phyloP scores from a whole-genome alignment of 2,329 filamentous ascomycete genomes.

The Ascochyta pisi region DNA sequence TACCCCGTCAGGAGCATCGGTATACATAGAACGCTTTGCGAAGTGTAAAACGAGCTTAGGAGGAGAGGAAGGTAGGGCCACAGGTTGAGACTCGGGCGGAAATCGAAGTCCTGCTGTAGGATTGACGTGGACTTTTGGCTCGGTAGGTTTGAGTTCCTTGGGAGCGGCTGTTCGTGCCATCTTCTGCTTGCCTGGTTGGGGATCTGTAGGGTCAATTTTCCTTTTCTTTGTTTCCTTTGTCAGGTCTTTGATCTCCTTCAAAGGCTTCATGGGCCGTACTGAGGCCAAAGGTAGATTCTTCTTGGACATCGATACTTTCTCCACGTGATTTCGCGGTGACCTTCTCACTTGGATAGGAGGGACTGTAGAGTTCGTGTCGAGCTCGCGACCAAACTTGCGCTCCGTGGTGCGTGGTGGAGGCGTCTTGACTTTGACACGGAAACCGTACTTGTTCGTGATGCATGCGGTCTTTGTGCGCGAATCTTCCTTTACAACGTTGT shows the following conservation, averaged over 20 bases:
- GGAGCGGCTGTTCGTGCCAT: not conserved
- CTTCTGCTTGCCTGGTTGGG: not conserved
- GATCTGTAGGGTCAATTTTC: not conserved
- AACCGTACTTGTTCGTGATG: not conserved
- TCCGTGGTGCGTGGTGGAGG: not conserved
- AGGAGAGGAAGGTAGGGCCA: not conserved
- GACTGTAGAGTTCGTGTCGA: slow-evolving; percentile 1
- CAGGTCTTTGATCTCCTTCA: not conserved
- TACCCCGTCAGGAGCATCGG: not conserved
- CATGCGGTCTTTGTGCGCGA: not conserved
- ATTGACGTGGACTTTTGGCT: not conserved
- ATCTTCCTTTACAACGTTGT: not conserved
- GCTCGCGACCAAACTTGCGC: slow-evolving; percentile 7
- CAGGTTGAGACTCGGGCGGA: not conserved
- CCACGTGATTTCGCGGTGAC: slow-evolving; percentile 1
- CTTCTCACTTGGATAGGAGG: not conserved
- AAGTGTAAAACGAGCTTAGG: not conserved
- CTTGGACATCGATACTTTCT: not conserved
- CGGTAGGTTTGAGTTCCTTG: not conserved
- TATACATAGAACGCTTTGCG: not conserved
- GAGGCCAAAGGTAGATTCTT: not conserved
- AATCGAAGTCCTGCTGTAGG: not conserved
- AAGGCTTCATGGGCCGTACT: not conserved
- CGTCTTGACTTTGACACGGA: not conserved
- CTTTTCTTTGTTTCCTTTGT: slow-evolving; percentile 1